Base-by-base conservation (phyloP, 805 yeast genomes). In the Hanseniaspora jakobsenii region DNA sequence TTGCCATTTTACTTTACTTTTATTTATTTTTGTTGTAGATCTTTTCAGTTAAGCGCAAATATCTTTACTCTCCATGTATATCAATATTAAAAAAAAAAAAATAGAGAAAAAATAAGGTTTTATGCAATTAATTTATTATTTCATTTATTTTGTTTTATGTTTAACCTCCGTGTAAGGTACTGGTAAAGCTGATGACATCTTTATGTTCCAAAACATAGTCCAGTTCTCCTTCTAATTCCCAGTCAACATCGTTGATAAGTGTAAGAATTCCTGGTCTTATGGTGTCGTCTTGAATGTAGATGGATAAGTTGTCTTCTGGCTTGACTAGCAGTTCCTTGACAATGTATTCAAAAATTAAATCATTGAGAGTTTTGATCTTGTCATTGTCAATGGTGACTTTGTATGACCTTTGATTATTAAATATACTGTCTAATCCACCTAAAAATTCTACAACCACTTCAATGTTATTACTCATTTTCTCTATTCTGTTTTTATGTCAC, bases 201-300 rank as follows among this genome's bases (percentile, higher is more conserved):
- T 81, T 78, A 38, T 71, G 63, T 59, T 83, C 81, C 13, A 91
- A 59, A n/a, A 68, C 75, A 55, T 86, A 86, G 8, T 74, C 80
- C 53, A 83, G 86, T 60, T 79, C 86, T 9, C 85, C 97, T 59
- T 86, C 94, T 12, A 89, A 63, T 56, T 89, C 98, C 97, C 97
- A 89, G 63, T 89, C 98, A 0, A 94, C 77, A 58, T 89, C 97
- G 56, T 89, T 89, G 50, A 89, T 81, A 46, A 89, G 69, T 8
- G 91, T 95, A 49, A 89, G 66, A 37, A 89, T 84, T 2, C 98
- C 98, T 0, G 97, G 95, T 40, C 97, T 75, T 12, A 85, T 77
- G 1, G 78, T 72, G 9, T 68, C 94, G 52, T 83, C 87, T 53
- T 83, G 91, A 6, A 87, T 67, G 55, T 89, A 86, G 10, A 86